Evolutionary conservation across 192 early-diverging fungal genomes (phyloP).

Genomic region (Radiomyces spectabilis): DNA sequence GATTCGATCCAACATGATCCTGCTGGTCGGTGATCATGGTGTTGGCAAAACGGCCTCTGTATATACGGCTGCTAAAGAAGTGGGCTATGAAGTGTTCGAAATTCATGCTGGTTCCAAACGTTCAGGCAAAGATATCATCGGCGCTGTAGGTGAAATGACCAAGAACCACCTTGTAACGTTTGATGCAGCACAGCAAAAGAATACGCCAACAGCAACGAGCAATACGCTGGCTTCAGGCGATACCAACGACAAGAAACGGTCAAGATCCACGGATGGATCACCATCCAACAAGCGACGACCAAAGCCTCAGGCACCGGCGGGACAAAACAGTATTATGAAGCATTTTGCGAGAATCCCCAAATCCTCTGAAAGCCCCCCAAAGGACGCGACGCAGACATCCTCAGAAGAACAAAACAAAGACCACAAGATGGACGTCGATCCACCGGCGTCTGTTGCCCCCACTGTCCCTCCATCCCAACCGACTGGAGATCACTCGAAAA

Average conservation of each 20-base stretch:
- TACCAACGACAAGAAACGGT: background rate
- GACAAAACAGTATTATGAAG: background rate
- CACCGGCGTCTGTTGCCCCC: constrained; percentile 3
- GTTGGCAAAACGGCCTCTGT: constrained; percentile 69
- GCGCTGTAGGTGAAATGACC: constrained; percentile 60
- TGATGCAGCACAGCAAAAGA: constrained; percentile 6
- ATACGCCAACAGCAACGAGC: background rate
- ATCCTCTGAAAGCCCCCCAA: background rate
- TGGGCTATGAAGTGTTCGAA: constrained; percentile 72
- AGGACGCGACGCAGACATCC: background rate
- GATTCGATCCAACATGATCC: constrained; percentile 23
- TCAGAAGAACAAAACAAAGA: too few species aligned
- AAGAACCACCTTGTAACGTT: constrained; percentile 64
- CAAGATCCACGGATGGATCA: too few species aligned
- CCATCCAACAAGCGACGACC: background rate
- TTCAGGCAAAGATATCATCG: constrained; percentile 63
- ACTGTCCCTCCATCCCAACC: background rate
- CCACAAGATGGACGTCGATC: too few species aligned
- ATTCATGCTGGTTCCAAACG: constrained; percentile 60
- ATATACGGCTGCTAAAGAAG: constrained; percentile 62
- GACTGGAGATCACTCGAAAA: background rate
- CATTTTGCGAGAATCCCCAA: background rate
- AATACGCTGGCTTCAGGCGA: constrained; percentile 1
- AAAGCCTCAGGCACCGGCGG: background rate
- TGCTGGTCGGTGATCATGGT: constrained; percentile 63